Evolutionary conservation across 257 asterid genomes (phyloP).

Genomic region (Thymus quinquecostatus): DNA sequence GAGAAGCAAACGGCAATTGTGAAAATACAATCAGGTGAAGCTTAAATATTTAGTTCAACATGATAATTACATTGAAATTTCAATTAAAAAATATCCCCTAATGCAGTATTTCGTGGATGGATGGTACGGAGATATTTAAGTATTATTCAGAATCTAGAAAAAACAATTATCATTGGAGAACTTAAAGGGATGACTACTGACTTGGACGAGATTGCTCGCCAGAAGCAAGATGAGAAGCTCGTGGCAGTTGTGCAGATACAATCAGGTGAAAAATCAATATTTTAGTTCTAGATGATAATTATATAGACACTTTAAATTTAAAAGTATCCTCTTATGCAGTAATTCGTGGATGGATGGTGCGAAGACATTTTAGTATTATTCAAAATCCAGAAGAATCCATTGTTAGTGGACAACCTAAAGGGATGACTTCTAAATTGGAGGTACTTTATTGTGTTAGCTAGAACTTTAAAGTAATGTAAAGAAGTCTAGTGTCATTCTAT

Average conservation of each 20-base stretch:
- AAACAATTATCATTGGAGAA: slow-evolving; percentile 34
- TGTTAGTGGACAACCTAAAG: slow-evolving; percentile 41
- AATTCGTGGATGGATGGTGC: slow-evolving; percentile 81
- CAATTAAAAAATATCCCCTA: slow-evolving; percentile 10
- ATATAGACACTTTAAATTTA: background rate
- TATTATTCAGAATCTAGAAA: slow-evolving; percentile 39
- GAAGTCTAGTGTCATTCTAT: slow-evolving; percentile 1
- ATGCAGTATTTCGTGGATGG: slow-evolving; percentile 84
- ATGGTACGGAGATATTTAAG: slow-evolving; percentile 57
- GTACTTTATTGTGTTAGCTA: slow-evolving; percentile 39
- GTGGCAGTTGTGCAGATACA: slow-evolving; percentile 74
- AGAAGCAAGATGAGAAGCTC: slow-evolving; percentile 48
- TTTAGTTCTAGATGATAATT: slow-evolving; percentile 21
- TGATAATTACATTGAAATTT: slow-evolving; percentile 17
- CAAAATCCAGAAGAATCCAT: slow-evolving; percentile 35
- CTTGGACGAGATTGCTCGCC: slow-evolving; percentile 32
- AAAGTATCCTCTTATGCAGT: slow-evolving; percentile 45
- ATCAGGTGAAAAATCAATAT: slow-evolving; percentile 55
- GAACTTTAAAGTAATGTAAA: no score
- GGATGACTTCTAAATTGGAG: slow-evolving; percentile 53
- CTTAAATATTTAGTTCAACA: slow-evolving; percentile 24
- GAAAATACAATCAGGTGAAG: slow-evolving; percentile 81
- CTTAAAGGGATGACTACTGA: slow-evolving; percentile 51
- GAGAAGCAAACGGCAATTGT: slow-evolving; percentile 56
- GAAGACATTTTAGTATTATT: slow-evolving; percentile 48